phyloP scores from a whole-genome alignment of 148 eudicot species.

The Rhododendron griersonianum region DNA sequence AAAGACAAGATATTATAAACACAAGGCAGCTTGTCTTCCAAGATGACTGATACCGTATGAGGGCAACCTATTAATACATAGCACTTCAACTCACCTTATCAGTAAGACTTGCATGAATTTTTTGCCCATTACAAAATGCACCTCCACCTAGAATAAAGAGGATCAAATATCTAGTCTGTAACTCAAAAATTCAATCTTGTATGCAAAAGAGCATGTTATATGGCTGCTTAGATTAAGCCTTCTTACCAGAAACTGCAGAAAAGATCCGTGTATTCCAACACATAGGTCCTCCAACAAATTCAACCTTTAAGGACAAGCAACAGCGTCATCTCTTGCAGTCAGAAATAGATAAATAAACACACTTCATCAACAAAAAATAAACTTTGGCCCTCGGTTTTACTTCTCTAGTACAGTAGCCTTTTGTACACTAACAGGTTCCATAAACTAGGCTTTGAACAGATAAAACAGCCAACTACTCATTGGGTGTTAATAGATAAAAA shows the following conservation, averaged over 20 bases:
- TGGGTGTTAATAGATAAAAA: background rate
- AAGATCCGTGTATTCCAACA: constrained; percentile 98
- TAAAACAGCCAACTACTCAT: background rate
- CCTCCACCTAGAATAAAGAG: constrained; percentile 66
- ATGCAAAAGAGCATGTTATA: constrained; percentile 6
- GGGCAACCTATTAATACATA: background rate
- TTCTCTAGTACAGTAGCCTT: background rate
- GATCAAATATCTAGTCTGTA: background rate
- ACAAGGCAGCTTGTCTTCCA: background rate
- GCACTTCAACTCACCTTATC: constrained; percentile 59
- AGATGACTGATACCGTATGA: background rate
- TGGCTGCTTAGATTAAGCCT: constrained; percentile 10
- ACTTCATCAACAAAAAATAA: background rate
- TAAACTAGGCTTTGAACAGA: background rate
- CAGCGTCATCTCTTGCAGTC: constrained; percentile 9
- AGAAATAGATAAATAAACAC: background rate
- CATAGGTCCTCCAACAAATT: constrained; percentile 96
- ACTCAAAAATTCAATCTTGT: background rate
- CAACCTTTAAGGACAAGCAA: constrained; percentile 53
- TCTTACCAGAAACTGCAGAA: constrained; percentile 85
- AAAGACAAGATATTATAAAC: background rate
- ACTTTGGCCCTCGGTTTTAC: background rate
- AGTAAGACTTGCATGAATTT: constrained; percentile 65
- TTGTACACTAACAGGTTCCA: background rate
- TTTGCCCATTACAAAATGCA: constrained; percentile 87